phyloP scores from a whole-genome alignment of 2,329 filamentous ascomycete species.

The Xylariales sp. region DNA sequence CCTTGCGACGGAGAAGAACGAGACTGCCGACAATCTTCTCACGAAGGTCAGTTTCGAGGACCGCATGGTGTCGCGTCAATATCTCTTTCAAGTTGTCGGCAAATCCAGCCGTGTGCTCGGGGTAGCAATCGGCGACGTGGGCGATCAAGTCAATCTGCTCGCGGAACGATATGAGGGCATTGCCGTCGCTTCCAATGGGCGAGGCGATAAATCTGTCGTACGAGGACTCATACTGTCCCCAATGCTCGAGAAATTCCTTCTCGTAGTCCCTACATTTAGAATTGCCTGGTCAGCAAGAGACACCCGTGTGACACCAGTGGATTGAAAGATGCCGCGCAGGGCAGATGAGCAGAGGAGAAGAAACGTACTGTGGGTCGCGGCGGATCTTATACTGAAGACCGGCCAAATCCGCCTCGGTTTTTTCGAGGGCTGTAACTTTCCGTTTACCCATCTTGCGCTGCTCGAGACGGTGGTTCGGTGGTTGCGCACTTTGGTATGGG shows the following conservation, averaged over 20 bases:
- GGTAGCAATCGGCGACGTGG: conserved; percentile 92
- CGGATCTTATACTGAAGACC: conserved; percentile 90
- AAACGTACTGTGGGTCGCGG: conserved; percentile 78
- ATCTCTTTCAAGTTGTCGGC: conserved; percentile 78
- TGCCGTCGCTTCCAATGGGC: conserved; percentile 71
- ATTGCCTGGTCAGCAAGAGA: no score
- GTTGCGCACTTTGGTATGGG: no score
- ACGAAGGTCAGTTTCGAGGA: conserved; percentile 76
- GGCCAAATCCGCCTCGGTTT: conserved; percentile 87
- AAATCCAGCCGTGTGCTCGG: conserved; percentile 71
- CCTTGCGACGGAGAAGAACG: conserved; percentile 83
- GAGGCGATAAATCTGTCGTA: conserved; percentile 87
- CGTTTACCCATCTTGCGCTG: conserved; percentile 74
- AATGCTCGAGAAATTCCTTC: conserved; percentile 84
- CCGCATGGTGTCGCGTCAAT: conserved; percentile 74
- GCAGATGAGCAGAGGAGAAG: no score
- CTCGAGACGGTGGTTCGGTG: no score
- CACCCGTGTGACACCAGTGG: no score
- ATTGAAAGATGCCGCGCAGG: no score
- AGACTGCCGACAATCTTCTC: conserved; percentile 94
- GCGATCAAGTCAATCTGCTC: conserved; percentile 92
- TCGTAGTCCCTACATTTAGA: no score
- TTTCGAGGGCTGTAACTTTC: conserved; percentile 88
- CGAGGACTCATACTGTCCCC: conserved; percentile 86
- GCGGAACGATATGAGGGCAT: conserved; percentile 77